A percentile compares a stretch with the other conserved stretches of the same genome.
Conservation (phyloP, 805 yeast genomes). For the Huiozyma sinensis region DNA sequence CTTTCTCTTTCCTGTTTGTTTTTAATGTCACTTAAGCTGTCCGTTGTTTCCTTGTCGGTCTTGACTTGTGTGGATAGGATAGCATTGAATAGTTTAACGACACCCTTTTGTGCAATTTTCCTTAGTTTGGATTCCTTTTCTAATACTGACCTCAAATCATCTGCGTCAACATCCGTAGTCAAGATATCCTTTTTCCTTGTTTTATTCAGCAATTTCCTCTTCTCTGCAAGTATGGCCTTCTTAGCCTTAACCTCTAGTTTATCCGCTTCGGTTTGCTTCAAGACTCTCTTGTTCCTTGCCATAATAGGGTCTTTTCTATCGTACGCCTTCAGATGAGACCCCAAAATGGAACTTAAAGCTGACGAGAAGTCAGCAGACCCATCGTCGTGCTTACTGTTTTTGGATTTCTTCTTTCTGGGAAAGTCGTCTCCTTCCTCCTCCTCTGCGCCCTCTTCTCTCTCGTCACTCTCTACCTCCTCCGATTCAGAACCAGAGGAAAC, state of each 20-base stretch:
- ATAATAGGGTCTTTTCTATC: slow-evolving; percentile 83
- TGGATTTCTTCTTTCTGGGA: slow-evolving; percentile 43
- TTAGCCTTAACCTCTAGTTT: slow-evolving; percentile 79
- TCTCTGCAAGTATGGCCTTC: slow-evolving; percentile 57
- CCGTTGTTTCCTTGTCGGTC: slow-evolving; percentile 41
- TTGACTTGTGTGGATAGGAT: slow-evolving; percentile 65
- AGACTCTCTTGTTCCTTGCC: slow-evolving; percentile 64
- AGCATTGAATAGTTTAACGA: slow-evolving; percentile 74
- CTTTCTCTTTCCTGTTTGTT: slow-evolving; percentile 41
- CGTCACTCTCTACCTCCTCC: slow-evolving; percentile 15
- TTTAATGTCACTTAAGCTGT: slow-evolving; percentile 33
- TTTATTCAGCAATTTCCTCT: slow-evolving; percentile 53
- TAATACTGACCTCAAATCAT: slow-evolving; percentile 39
- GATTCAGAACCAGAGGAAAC: slow-evolving; percentile 16
- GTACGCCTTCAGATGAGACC: slow-evolving; percentile 79
- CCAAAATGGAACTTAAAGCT: slow-evolving; percentile 76
- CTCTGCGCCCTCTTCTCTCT: slow-evolving; percentile 12
- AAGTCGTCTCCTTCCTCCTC: slow-evolving; percentile 30
- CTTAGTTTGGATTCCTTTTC: slow-evolving; percentile 62
- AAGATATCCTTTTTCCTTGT: slow-evolving; percentile 58
- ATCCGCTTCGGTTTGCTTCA: slow-evolving; percentile 67
- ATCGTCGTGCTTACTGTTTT: slow-evolving; percentile 48
- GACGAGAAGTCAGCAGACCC: slow-evolving; percentile 70
- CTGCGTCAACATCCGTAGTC: slow-evolving; percentile 38
- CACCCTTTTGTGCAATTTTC: slow-evolving; percentile 83